Base-by-base conservation (phyloP, 2,329 filamentous ascomycete genomes). In the Colletotrichum cordylinicola region DNA sequence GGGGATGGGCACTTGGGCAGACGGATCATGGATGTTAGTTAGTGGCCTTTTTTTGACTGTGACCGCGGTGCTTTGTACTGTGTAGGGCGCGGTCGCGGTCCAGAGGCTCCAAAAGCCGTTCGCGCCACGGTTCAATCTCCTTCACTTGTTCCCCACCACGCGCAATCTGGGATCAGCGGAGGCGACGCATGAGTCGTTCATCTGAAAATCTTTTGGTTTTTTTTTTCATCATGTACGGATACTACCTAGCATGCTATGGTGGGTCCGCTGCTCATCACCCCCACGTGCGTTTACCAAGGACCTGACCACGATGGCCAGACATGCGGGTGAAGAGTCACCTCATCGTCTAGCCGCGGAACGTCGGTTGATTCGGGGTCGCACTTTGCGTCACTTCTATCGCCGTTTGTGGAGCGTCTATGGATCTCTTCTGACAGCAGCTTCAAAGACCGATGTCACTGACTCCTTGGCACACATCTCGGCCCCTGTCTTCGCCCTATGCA, bases 171-270 rank as follows among this genome's bases (percentile, higher is more conserved):
- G 61, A 55, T 27, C 16, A 31, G 39, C 13, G 35, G 67, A 29
- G 72, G 67, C 60, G 58, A 37, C 6, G 67, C 67, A 74, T 61
- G 67, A 74, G 60, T 74, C 72, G 60, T 60, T 74, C 67, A 60
- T 61, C 31, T n/a, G 56, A 55, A 74, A 43, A 70, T 56, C 16
- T 29, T 56, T 43, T 21, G 15, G 29, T 16, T 37, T 37, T 37
- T 35, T 35, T 35, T 37, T 16, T 8, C 7, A 13, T 27, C 4
- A 27, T 27, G 4, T 27, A 27, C 24, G 24, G 4, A 21, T 21
- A n/a, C n/a, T 21, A 8, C n/a, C 43, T 10, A 21, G 10, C n/a
- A 61, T 31, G 58, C 58, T 61, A 35, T 33, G n/a, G 35, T 33
- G 61, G 33, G 31, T 69, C 33, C 12, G 18, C 24, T 3, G 35